Percentiles rank a stretch among this genome's conserved stretches.
These are phyloP conservation scores for Erodium moschatum DNA, from an alignment of 441 rosid species.

Conservation along the genomic window DNA sequence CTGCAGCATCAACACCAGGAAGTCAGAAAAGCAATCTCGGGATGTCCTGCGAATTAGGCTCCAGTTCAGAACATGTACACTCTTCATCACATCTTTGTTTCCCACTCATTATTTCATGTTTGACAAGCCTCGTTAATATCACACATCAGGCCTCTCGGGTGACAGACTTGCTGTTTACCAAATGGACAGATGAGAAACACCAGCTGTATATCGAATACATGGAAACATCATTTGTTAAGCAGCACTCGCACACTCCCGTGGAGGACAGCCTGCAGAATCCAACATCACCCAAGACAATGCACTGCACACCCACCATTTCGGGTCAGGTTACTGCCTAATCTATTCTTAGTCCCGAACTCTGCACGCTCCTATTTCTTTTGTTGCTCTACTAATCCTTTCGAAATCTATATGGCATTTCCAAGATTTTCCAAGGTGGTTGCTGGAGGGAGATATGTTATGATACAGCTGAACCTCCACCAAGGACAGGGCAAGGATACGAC, in stretches of 20 bases:
- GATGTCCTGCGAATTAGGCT: constrained; percentile 25
- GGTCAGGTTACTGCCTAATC: not conserved
- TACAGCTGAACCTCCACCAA: not conserved
- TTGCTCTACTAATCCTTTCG: not conserved
- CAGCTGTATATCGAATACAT: not conserved
- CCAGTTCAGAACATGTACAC: constrained; percentile 16
- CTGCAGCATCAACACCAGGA: constrained; percentile 12
- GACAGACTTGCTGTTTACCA: not conserved
- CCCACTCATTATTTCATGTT: not conserved
- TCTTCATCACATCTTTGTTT: not conserved
- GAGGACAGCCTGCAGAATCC: not conserved
- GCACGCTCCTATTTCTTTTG: not conserved
- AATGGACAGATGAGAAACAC: not conserved
- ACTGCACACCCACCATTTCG: not conserved
- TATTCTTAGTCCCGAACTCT: not conserved
- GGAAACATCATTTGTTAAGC: constrained; percentile 2
- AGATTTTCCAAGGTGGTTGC: not conserved
- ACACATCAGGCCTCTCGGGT: not conserved
- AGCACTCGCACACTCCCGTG: not conserved
- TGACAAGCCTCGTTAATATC: not conserved
- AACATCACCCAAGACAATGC: not conserved
- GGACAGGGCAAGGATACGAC: not conserved
- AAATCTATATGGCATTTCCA: not conserved
- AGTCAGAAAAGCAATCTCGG: constrained; percentile 18
- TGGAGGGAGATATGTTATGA: constrained; percentile 4